phyloP scores from a whole-genome alignment of 23 red algal species.

The Gracilaria gracilis region DNA sequence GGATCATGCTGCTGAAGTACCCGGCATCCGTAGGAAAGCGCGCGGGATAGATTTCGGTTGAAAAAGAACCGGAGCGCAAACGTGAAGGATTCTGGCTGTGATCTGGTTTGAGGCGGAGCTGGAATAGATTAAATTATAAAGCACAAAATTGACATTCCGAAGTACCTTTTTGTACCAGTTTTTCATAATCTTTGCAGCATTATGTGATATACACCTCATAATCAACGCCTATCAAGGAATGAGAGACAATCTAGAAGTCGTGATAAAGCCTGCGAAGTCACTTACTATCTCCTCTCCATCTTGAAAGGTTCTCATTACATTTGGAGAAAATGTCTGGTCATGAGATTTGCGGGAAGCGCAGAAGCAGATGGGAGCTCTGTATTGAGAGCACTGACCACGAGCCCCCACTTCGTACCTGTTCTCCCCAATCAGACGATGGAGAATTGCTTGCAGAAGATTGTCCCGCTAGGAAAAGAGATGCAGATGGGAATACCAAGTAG shows the following conservation, averaged over 20 bases:
- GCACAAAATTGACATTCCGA: not conserved
- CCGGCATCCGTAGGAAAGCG: not conserved
- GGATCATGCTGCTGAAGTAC: not conserved
- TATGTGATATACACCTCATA: too few species aligned
- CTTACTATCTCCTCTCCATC: too few species aligned
- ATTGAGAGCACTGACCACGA: not conserved
- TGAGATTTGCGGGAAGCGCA: not conserved
- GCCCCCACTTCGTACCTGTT: not conserved
- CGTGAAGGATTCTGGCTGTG: not conserved
- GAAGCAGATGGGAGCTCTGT: not conserved
- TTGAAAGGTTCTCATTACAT: too few species aligned
- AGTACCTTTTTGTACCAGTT: too few species aligned
- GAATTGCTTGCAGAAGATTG: not conserved
- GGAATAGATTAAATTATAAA: not conserved
- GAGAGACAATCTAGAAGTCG: too few species aligned
- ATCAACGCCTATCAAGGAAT: too few species aligned
- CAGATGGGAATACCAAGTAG: not conserved
- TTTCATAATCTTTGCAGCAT: too few species aligned
- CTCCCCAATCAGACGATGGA: not conserved
- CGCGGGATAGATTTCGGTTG: not conserved
- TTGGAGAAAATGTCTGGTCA: not conserved
- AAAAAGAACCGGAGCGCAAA: not conserved
- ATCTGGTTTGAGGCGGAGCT: not conserved
- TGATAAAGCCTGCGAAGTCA: too few species aligned
- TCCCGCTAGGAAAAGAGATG: not conserved